A percentile compares a stretch with the other conserved stretches of the same genome.
These are phyloP conservation scores for Calocybe gangraenosa DNA, from an alignment of 768 basidiomycete species.

Conservation along the genomic window DNA sequence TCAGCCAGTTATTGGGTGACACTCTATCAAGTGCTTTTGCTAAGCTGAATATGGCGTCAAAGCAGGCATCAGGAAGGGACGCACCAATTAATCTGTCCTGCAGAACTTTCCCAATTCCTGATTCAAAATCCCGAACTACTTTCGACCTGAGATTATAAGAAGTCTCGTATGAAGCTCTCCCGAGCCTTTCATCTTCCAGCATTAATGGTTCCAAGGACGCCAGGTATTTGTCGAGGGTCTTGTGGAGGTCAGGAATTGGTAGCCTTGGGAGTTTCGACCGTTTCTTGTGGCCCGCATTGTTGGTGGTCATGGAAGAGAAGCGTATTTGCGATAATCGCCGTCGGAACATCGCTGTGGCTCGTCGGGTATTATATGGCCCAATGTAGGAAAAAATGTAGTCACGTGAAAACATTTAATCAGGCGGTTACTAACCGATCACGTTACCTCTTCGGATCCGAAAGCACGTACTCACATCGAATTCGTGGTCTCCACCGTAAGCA, in stretches of 20 bases:
- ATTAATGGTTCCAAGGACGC: slow-evolving; percentile 76
- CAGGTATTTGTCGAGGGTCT: slow-evolving; percentile 75
- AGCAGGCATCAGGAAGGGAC: slow-evolving; percentile 18
- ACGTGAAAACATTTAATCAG: no score
- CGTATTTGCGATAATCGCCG: slow-evolving; percentile 16
- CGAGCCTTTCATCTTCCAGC: slow-evolving; percentile 64
- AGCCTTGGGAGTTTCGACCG: slow-evolving; percentile 50
- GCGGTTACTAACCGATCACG: slow-evolving; percentile 10
- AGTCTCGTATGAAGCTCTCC: slow-evolving; percentile 44
- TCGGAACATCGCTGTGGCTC: slow-evolving; percentile 15
- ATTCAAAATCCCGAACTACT: slow-evolving; percentile 67
- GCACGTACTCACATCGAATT: slow-evolving; percentile 25
- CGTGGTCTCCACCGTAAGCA: slow-evolving; percentile 11
- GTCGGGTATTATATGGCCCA: no score
- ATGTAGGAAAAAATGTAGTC: slow-evolving; percentile 4
- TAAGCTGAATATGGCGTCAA: slow-evolving; percentile 17
- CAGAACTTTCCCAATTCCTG: slow-evolving; percentile 60
- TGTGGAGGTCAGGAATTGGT: slow-evolving; percentile 75
- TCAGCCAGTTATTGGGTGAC: slow-evolving; percentile 90
- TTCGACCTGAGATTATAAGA: slow-evolving; percentile 52
- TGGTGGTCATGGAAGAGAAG: slow-evolving; percentile 12
- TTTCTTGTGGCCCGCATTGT: slow-evolving; percentile 5
- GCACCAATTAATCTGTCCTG: slow-evolving; percentile 75
- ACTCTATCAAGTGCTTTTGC: slow-evolving; percentile 68
- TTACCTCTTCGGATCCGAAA: slow-evolving; percentile 7